phyloP scores from a whole-genome alignment of 805 yeast genomes.

The Wickerhamiella siamensis region DNA sequence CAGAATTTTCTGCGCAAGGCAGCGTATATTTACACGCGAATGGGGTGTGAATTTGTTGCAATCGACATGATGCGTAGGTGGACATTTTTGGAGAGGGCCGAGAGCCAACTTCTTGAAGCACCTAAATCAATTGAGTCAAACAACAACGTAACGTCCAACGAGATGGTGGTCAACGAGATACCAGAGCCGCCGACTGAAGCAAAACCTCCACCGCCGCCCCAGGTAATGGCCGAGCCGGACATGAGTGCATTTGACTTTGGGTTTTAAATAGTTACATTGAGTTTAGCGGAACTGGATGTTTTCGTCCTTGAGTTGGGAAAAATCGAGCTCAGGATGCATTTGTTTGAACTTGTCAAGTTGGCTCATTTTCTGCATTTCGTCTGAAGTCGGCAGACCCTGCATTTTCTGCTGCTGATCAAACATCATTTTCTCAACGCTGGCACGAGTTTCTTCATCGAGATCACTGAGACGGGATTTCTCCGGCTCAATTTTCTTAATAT shows the following conservation, averaged over 20 bases:
- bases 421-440: constrained; percentile 36
- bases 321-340: constrained; percentile 33
- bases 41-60: constrained; percentile 63
- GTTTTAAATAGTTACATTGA: constrained; percentile 5
- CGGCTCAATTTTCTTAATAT: constrained; percentile 29
- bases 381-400: constrained; percentile 27
- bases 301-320: constrained; percentile 24
- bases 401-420: constrained; percentile 32
- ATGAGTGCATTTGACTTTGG: constrained; percentile 59
- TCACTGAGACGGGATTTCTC: constrained; percentile 29
- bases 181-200: not conserved
- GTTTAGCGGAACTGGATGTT: constrained; percentile 3
- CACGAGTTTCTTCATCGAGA: constrained; percentile 30
- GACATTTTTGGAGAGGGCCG: constrained; percentile 36
- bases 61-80: constrained; percentile 43
- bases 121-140: too few species aligned
- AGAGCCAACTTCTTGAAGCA: too few species aligned
- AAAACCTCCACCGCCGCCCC: constrained; percentile 34
- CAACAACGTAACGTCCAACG: too few species aligned
- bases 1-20: constrained; percentile 47
- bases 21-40: constrained; percentile 53
- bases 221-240: constrained; percentile 51
- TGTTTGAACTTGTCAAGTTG: constrained; percentile 27
- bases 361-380: constrained; percentile 25
- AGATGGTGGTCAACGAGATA: not conserved